Evolutionary conservation across 768 basidiomycete genomes (phyloP), one percentile per base, ranked within the genome.

Genomic region (Calvatia gigantea): DNA sequence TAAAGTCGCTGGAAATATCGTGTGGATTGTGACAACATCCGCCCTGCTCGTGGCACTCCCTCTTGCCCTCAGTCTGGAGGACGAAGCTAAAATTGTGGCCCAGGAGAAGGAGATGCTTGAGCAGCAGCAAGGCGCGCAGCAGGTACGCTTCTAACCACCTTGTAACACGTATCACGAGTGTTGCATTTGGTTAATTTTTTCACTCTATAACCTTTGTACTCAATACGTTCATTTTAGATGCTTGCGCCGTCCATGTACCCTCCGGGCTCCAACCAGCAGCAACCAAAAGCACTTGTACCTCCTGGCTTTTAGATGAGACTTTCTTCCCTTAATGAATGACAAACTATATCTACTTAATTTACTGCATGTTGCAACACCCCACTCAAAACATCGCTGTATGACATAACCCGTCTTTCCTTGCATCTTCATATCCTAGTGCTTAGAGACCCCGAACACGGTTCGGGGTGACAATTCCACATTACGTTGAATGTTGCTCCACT

Each of bases 101-200:
- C 94, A 98, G 73, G 97, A 98, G 73, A 87, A 90, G 73, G 94
- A 98, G 73, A 83, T 92, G 81, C 75, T 91, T 59, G 91, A 91
- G 50, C 94, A 96, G 69, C 92, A 94, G 68, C 89, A 92, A 70
- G 94, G 94, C 41, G 88, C 87, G 11, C 91, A 94, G 70, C 89
- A 91, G 83, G 94, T 91, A 55, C 57, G 78, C 79, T 59, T 60
- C 61, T 46, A n/a, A n/a, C n/a, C 38, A n/a, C 47, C 29, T 17
- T 23, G 33, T 56, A 47, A 28, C 54, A 42, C 29, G 38, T 56
- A 39, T 28, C 31, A 41, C 31, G 17, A 21, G 41, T 32, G 38
- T 42, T 48, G 47, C 37, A 39, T 56, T 29, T 9, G 54, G 54
- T 29, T 39, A 33, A n/a, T 49, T 56, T 44, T 45, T 47, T 32